Conservation (phyloP, 768 basidiomycete genomes). For the Kwoniella bestiolae region DNA sequence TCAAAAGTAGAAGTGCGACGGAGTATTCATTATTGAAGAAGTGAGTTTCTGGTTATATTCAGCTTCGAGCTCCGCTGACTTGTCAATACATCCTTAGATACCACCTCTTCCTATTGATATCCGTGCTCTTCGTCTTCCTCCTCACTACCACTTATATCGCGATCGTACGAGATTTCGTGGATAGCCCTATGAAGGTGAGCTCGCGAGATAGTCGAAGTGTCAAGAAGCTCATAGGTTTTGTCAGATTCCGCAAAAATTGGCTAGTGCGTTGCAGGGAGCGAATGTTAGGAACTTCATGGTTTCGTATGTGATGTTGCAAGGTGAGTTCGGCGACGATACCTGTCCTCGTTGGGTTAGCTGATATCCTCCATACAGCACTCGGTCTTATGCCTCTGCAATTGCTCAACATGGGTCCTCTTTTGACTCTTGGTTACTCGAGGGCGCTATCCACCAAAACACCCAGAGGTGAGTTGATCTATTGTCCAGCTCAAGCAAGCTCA, state of each 20-base stretch:
- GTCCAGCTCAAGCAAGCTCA: neutral
- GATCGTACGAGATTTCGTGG: conserved; percentile 85
- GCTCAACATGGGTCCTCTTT: conserved; percentile 84
- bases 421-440: conserved; percentile 75
- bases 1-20: conserved; percentile 85
- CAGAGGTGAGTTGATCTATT: conserved; percentile 65
- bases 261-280: conserved; percentile 69
- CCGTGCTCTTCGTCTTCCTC: conserved; percentile 93
- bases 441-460: conserved; percentile 85
- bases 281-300: conserved; percentile 65
- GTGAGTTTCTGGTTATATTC: conserved; percentile 60
- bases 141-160: conserved; percentile 90
- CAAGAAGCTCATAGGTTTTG: neutral
- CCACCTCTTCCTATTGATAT: conserved; percentile 86
- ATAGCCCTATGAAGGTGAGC: conserved; percentile 76
- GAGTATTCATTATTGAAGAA: conserved; percentile 92
- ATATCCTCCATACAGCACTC: conserved; percentile 62
- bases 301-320: conserved; percentile 61
- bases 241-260: conserved; percentile 84
- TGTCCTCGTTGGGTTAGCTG: neutral
- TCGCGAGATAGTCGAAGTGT: no score
- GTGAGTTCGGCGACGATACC: conserved; percentile 29
- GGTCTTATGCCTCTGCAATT: conserved; percentile 96
- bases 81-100: conserved; percentile 65
- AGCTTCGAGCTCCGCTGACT: neutral